Conservation (phyloP, 352 stramenopile species). For the Phytophthora tentaculata region DNA sequence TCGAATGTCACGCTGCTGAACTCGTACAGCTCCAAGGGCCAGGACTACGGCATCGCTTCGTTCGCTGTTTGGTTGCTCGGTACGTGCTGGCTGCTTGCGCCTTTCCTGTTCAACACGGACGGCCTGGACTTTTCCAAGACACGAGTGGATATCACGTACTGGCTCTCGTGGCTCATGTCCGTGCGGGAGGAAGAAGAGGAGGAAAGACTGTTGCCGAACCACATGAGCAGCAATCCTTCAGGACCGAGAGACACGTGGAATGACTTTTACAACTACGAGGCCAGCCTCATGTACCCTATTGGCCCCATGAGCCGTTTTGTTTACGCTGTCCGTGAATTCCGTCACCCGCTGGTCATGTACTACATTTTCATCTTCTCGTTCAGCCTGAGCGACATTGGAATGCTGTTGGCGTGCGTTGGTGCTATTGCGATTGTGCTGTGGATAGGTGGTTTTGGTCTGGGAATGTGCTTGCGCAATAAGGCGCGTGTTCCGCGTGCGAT, state of each 20-base stretch:
- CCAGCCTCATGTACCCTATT: constrained; percentile 67
- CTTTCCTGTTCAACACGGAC: constrained; percentile 91
- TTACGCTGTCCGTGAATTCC: constrained; percentile 79
- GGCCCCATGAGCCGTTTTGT: constrained; percentile 64
- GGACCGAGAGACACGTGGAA: constrained; percentile 64
- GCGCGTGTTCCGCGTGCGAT: constrained; percentile 52
- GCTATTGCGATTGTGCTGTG: constrained; percentile 69
- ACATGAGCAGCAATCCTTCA: constrained; percentile 28
- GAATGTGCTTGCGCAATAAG: constrained; percentile 69
- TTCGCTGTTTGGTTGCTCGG: constrained; percentile 89
- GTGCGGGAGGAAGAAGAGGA: constrained; percentile 53
- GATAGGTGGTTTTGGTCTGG: constrained; percentile 66
- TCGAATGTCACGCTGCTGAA: constrained; percentile 76
- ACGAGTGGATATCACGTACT: constrained; percentile 82
- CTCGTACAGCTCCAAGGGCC: constrained; percentile 83
- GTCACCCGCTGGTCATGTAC: constrained; percentile 84
- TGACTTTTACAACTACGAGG: constrained; percentile 84
- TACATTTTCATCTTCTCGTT: constrained; percentile 84
- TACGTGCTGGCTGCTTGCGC: constrained; percentile 78
- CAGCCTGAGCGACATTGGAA: constrained; percentile 62
- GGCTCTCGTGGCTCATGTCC: constrained; percentile 84
- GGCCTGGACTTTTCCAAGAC: constrained; percentile 89
- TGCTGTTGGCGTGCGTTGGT: constrained; percentile 67
- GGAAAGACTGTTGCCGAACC: constrained; percentile 49
- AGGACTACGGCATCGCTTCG: constrained; percentile 89